Base-by-base conservation (phyloP, 2,329 filamentous ascomycete genomes). In the Colletotrichum tanaceti region DNA sequence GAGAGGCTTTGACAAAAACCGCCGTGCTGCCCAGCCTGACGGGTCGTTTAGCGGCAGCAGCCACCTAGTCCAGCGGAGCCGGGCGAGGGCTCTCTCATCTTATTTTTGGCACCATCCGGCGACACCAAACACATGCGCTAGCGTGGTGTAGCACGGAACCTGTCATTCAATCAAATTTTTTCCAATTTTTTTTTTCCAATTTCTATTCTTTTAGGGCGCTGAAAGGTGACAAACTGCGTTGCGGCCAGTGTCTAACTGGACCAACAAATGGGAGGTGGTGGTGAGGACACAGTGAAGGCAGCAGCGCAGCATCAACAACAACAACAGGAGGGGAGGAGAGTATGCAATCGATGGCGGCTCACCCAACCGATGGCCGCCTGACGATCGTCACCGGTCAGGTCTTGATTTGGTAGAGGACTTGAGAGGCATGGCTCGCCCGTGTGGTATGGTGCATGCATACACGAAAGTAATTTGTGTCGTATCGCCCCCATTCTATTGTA, bases 391-490 rank as follows among this genome's bases (percentile, higher is more conserved):
- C 35, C 41, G 24, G n/a, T 58, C 20, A 20, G 61, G 61, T 53
- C 54, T 43, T 14, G 28, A n/a, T 55, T 32, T 58, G 22, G 38
- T 44, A 35, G 59, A n/a, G 13, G 35, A 11, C 7, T 32, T 13
- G 18, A 63, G 32, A 43, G 11, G 46, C n/a, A 44, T 20, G 18
- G 58, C 18, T 28, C 28, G 32, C 22, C 63, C 46, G 54, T 35
- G 44, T 49, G 49, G 61, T 68, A 68, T 14, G 22, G 46, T 68
- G 66, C 66, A 69, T 68, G 66, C 66, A 69, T 69, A 69, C 63
- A 66, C 66, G 66, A 69, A 52, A 57, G 38, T 24, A 24, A 57
- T 43, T 43, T 60, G 61, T 65, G 24, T 43, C 52, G 57, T 66
- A 50, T 52, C 55, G 46, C 38, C 55, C 28, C n/a, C 52, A 32